Evolutionary conservation across 345 rosid genomes (phyloP), one percentile per base, ranked within the genome.

Genomic region (Euphorbia lathyris): DNA sequence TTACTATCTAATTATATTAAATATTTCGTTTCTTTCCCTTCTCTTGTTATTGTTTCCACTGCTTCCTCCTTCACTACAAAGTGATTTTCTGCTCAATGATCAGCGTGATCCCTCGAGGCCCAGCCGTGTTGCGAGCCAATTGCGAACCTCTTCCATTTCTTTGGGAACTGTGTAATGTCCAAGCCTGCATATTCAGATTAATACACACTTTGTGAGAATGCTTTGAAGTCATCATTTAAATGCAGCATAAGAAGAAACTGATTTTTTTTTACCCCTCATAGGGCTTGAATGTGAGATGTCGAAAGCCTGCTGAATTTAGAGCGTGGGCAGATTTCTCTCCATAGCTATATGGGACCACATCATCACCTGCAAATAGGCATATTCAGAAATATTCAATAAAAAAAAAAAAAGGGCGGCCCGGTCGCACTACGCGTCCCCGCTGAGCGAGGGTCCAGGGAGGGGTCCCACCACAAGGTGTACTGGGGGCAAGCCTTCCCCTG

Each of bases 141-240:
- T 81, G 79, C 90, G 86, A 61, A 91, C 82, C 73, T 88, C 96
- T 2, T 83, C 82, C 96, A 89, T 93, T 74, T 93, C 97, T 69
- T 79, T 84, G 2, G 96, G 97, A n/a, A 86, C 85, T 7, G 98
- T 91, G 74, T 91, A 93, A 74, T 91, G 96, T 70, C 94, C 98
- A 62, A 91, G 86, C 79, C 98, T 93, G 86, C 76, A 80, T 2
- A 61, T n/a, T 55, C 52, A 80, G 64, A 62, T 57, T 26, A 71
- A 64, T 25, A 22, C 50, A n/a, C 43, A 42, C 25, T 16, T 66
- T 26, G 1, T 3, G 0, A 20, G 48, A 12, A 22, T 3, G 43
- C 19, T 42, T 2, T 29, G 57, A 13, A 50, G 42, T 17, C 20
- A 16, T 25, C 52, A 65, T 60, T 59, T 30, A 40, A 58, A 40